Evolutionary conservation across 345 rosid genomes (phyloP), one percentile per base, ranked within the genome.

Genomic region (Pistacia atlantica): DNA sequence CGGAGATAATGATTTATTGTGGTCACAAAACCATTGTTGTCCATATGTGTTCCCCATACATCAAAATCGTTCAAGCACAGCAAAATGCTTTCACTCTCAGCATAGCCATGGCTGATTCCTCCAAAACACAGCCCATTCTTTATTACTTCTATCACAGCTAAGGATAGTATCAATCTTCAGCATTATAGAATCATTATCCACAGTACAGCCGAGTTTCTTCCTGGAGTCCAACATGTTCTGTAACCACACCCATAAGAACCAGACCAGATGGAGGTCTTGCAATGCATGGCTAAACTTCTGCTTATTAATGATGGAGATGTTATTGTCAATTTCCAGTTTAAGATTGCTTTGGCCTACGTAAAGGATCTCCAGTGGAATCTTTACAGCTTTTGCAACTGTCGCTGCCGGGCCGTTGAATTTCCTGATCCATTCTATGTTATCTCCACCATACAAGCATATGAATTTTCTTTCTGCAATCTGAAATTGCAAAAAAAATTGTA

Each of bases 211-310:
- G 0, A 22, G 80, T 52, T 83, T 83, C 42, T 80, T 33, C 67
- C 76, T 82, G 2, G 85, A 78, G 78, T 84, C 54, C 38, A 80
- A 66, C 80, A 86, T 84, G 87, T 81, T 80, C 73, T 86, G 86
- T 33, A 84, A 60, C 54, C 86, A 66, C 12, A 71, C 65, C 89
- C 87, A 86, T 49, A 86, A 86, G 73, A 69, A 80, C 84, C 86
- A 73, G 68, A 73, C 31, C 6, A 13, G 22, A 0, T 74, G 57
- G 11, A 28, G 45, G 49, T 71, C 77, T 0, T 14, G 33, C 79
- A 77, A 71, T 65, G 52, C 52, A 64, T 71, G 8, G 45, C 88
- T 81, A 13, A 83, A 74, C 1, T 63, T 66, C 42, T 81, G 83
- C 2, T 52, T 4, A 0, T 16, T 3, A 51, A 86, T 22, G 2